A percentile compares a stretch with the other conserved stretches of the same genome.
These are phyloP conservation scores for Colletotrichum viniferum DNA, from an alignment of 2,329 filamentous ascomycete species.

Conservation along the genomic window DNA sequence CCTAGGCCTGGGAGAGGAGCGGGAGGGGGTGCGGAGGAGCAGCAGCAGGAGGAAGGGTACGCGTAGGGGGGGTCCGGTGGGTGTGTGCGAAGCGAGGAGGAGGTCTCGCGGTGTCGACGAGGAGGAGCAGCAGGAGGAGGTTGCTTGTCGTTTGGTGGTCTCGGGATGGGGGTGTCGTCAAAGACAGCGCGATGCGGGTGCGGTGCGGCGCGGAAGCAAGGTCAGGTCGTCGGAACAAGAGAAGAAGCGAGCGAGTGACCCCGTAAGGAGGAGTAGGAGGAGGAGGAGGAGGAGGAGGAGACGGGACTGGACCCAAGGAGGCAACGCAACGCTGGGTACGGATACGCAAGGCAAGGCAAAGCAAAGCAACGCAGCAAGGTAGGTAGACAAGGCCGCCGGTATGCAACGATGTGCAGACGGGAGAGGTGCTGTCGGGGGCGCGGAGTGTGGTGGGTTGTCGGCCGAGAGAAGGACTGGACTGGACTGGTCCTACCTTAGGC, in stretches of 20 bases:
- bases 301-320: background rate
- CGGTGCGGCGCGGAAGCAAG: background rate
- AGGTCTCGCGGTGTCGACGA: background rate
- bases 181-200: background rate
- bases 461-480: slow-evolving; percentile 6
- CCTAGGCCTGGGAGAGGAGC: background rate
- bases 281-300: background rate
- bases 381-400: background rate
- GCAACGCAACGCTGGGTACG: background rate
- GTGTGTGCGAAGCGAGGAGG: slow-evolving; percentile 13
- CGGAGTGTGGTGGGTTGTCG: slow-evolving; percentile 5
- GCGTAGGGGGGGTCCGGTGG: slow-evolving; percentile 7
- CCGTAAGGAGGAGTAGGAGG: background rate
- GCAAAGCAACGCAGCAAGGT: background rate
- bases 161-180: slow-evolving; percentile 4
- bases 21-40: slow-evolving; percentile 15
- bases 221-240: slow-evolving; percentile 11
- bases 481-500: background rate
- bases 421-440: background rate
- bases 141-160: background rate
- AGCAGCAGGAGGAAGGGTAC: slow-evolving; percentile 21
- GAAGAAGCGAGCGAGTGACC: slow-evolving; percentile 12
- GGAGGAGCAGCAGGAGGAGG: background rate
- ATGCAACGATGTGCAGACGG: slow-evolving; percentile 6
- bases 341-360: background rate